Percentiles rank a stretch among this genome's conserved stretches.
These are phyloP conservation scores for Fonsecaea erecta DNA, from an alignment of 2,329 filamentous ascomycete genomes.

Conservation along the genomic window DNA sequence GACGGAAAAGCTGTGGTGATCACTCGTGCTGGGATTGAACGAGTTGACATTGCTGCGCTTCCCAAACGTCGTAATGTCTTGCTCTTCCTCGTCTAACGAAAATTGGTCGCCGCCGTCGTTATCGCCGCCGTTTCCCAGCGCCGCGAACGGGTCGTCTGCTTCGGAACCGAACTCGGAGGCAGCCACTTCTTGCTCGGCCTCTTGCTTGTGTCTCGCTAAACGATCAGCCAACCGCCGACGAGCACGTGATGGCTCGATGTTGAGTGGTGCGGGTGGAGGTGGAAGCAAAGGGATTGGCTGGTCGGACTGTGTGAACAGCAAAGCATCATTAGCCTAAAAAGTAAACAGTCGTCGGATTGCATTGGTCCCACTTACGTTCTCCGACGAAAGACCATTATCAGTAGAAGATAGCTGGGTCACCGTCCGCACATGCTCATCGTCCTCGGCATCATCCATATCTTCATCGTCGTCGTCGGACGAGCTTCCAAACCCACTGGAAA, in stretches of 20 bases:
- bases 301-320: constrained; percentile 40
- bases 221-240: constrained; percentile 88
- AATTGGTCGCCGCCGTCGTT: constrained; percentile 41
- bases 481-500: constrained; percentile 90
- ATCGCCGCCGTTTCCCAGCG: constrained; percentile 48
- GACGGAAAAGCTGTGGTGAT: constrained; percentile 43
- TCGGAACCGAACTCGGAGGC: constrained; percentile 40
- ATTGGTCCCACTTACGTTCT: constrained; percentile 67
- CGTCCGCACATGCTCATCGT: constrained; percentile 31
- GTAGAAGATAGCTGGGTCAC: constrained; percentile 31
- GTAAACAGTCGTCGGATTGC: constrained; percentile 43
- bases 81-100: constrained; percentile 38
- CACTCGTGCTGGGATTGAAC: constrained; percentile 16
- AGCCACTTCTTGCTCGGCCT: constrained; percentile 42
- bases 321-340: constrained; percentile 51
- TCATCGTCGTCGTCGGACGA: constrained; percentile 96
- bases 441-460: constrained; percentile 72
- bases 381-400: constrained; percentile 50
- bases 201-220: constrained; percentile 70
- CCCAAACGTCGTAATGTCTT: constrained; percentile 38
- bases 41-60: constrained; percentile 33
- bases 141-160: constrained; percentile 38
- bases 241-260: constrained; percentile 83
- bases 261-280: constrained; percentile 75
- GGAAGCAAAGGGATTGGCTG: constrained; percentile 51